Percentiles rank a stretch among this genome's conserved stretches.
phyloP scores from a whole-genome alignment of 164 flowering plant species.

The Nymphaea thermarum region DNA sequence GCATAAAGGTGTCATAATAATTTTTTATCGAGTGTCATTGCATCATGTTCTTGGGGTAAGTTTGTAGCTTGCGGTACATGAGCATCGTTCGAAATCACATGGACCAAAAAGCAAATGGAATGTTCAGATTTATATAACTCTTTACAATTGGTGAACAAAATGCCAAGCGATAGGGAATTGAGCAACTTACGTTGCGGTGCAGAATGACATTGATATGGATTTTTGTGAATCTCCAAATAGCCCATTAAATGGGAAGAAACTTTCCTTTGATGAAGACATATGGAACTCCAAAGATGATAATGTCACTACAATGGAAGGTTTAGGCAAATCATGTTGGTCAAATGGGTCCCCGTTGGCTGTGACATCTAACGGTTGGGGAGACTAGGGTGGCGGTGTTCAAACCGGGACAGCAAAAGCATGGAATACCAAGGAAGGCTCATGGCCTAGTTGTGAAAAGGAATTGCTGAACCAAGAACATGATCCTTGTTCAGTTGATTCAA shows the following conservation, averaged over 20 bases:
- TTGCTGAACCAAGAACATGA: neutral
- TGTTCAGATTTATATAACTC: constrained; percentile 27
- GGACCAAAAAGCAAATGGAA: no score
- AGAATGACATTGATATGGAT: constrained; percentile 48
- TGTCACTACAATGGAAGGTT: constrained; percentile 2
- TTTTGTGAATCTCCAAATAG: constrained; percentile 40
- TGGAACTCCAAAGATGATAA: constrained; percentile 6
- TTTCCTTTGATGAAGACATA: constrained; percentile 48
- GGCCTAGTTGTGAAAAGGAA: neutral
- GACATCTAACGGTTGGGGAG: constrained; percentile 11
- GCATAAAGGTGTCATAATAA: no score
- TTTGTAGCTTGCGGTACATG: no score
- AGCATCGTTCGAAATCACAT: no score
- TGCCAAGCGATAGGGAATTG: constrained; percentile 18
- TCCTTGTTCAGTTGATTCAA: neutral
- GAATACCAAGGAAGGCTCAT: neutral
- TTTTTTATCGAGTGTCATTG: no score
- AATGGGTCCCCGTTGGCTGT: constrained; percentile 4
- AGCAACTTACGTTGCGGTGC: constrained; percentile 44
- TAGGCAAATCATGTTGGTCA: constrained; percentile 26
- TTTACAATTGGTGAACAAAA: constrained; percentile 50
- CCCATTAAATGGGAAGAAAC: constrained; percentile 25
- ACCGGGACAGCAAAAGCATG: neutral
- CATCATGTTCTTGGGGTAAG: no score
- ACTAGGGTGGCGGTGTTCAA: constrained; percentile 7